Base-by-base conservation (phyloP, 2,329 filamentous ascomycete species). In the Botrytis galanthina region DNA sequence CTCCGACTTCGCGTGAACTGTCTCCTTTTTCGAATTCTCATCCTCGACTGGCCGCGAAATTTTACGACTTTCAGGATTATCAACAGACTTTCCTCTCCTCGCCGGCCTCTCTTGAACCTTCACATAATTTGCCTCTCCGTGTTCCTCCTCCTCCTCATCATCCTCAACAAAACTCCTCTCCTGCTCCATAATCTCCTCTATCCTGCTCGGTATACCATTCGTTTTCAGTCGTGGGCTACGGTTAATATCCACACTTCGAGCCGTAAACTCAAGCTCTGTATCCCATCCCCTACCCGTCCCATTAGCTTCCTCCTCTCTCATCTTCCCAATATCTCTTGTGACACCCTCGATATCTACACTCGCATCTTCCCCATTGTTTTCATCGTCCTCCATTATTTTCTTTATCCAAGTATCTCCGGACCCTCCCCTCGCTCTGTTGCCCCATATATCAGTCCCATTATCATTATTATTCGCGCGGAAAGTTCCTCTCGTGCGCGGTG, bases 221-320 rank as follows among this genome's bases (percentile, higher is more conserved):
- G 51, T 68, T 32, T 68, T 57, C 39, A 72, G 46, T 39, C 71
- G 37, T 57, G 66, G 72, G 61, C 78, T 80, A 22, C 73, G 75
- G 66, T 73, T 74, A 32, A 78, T 71, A 68, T 76, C 74, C 54
- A 80, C 57, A 39, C 77, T 79, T 26, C 73, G 74, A 29, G 78
- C 75, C 6, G 78, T 80, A 71, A 81, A 80, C 54, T 81, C 79
- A 16, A 78, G 61, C 48, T 80, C 79, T 39, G 77, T 77, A 70
- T 77, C 73, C 77, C 78, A 80, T 29, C 48, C 59, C 26, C 51
- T 67, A 29, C 64, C 71, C 29, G 62, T 68, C 51, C 64, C 51
- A 57, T 67, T 48, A 7, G 51, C 39, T n/a, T 62, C 68, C 42
- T 70, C 68, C 14, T 62, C 68, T 70, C 62, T 72, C 51, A 72